Evolutionary conservation across 805 yeast genomes (phyloP), one percentile per base, ranked within the genome.

Genomic region (Candida sphagnicola): DNA sequence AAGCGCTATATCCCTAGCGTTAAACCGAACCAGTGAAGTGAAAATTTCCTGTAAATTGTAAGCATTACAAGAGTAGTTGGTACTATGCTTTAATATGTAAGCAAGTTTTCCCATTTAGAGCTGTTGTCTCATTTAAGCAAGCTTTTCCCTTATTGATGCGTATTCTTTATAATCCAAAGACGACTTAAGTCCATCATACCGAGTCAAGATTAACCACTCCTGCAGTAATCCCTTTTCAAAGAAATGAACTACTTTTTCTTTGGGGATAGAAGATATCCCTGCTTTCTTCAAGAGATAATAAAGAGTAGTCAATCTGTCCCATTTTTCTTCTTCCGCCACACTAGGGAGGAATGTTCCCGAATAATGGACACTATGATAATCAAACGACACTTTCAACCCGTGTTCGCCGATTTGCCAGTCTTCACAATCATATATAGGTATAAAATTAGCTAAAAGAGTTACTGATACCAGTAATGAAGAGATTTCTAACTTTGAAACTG

Each of bases 261-360:
- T 51, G 12, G 45, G 18, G 2, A 55, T 45, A 4, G 39, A 40
- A 2, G 40, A 24, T 28, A 43, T 54, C 1, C 87, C 93, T 0
- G 95, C 89, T 56, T 93, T 93, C 16, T 70, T 63, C 2, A 91
- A 76, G 28, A 95, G 68, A 47, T 85, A 74, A 43, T 67, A 67
- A 40, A 91, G 59, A 0, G 98, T 91, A 17, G 85, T 81, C 13
- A 65, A 62, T 50, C 84, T 75, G 47, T 73, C 74, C 96, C 96
- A 88, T 1, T 77, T 79, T 49, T 90, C 95, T 48, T 91, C 98
- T 4, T 65, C 71, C 16, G 96, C 95, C 1, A 93, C 98, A 30
- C 80, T 85, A 0, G 99, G 99, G 29, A 93, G 62, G 49, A 88
- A 93, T 0, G 98, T 93, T 0, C 97, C 88, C 35, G 82, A 75